Conservation (phyloP, 139 green algal genomes). For the Chlamydomonas incerta region DNA sequence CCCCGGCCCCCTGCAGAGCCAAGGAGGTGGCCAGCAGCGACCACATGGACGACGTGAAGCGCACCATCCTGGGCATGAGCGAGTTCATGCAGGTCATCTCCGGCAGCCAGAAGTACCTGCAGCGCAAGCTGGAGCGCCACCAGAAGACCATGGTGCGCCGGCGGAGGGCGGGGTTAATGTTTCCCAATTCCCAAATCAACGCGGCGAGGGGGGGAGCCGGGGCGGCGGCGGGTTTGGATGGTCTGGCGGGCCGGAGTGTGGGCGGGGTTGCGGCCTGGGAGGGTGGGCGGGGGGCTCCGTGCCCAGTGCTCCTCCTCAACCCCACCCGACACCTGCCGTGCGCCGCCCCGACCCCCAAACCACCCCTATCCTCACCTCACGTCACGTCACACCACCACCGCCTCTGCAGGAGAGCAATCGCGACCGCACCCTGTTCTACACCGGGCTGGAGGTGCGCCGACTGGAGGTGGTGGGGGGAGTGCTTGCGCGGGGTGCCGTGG, state of each 20-base stretch:
- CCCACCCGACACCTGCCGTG: too few species aligned
- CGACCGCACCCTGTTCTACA: slow-evolving; percentile 57
- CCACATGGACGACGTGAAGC: slow-evolving; percentile 64
- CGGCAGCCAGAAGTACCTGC: slow-evolving; percentile 64
- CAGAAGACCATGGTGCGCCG: slow-evolving; percentile 57
- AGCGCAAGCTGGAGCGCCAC: slow-evolving; percentile 65
- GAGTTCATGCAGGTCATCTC: slow-evolving; percentile 64
- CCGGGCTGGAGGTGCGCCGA: slow-evolving; percentile 51
- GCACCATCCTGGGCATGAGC: slow-evolving; percentile 58
- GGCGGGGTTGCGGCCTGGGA: too few species aligned
- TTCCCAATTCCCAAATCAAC: too few species aligned
- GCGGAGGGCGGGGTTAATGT: too few species aligned
- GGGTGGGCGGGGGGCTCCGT: too few species aligned
- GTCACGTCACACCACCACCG: neutral
- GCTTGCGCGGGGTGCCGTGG: slow-evolving; percentile 22
- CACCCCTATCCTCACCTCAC: too few species aligned
- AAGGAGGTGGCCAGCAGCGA: slow-evolving; percentile 59
- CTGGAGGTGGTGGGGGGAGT: slow-evolving; percentile 42
- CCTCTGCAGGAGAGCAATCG: slow-evolving; percentile 64
- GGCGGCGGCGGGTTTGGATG: too few species aligned
- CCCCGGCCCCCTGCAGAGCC: slow-evolving; percentile 21
- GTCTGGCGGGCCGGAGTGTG: too few species aligned
- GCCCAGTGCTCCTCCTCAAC: too few species aligned
- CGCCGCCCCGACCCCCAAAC: too few species aligned
- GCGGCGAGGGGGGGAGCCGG: too few species aligned